Base-by-base conservation (phyloP, 2,329 filamentous ascomycete genomes). In the Aspergillus sp. region DNA sequence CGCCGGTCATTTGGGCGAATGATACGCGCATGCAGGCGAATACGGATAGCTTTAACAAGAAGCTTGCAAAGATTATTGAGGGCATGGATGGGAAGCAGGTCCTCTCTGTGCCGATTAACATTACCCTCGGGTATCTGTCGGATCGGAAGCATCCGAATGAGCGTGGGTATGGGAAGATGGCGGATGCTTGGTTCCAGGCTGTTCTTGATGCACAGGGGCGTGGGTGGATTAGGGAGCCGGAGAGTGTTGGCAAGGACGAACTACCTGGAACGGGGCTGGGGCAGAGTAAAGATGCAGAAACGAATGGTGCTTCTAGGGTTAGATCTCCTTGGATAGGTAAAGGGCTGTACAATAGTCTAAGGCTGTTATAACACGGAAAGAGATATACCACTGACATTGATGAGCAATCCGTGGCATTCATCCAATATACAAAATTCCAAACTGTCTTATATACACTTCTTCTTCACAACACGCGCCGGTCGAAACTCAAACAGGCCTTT, bases 141-240 rank as follows among this genome's bases (percentile, higher is more conserved):
- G 50, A 53, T 17, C 17, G 15, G 26, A 44, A 45, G 39, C 50
- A 53, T 17, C 50, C 41, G 12, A 53, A 53, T 17, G 39, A 24
- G 9, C 3, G 11, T 1, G 50, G 50, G 2, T 53, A 53, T 36
- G 13, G 2, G 12, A 53, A 53, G 11, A 53, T 53, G 50, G 39
- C 50, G 3, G 6, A 7, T 22, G 50, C 26, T 1, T 53, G 50
- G 50, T 45, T 45, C 26, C 11, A 44, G 11, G 50, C 15, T 7
- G 45, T 53, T 8, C 5, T 36, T 3, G 39, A 32, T 12, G 50
- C 50, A 4, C 15, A 44, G 11, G 5, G 9, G 41, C 22, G 26
- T 5, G 41, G 41, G 0, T 53, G 50, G 50, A 47, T 53, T 17
- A 13, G 32, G 0, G 11, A 12, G 3, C 50, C 50, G 5, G n/a